Base-by-base conservation (phyloP, 371 early-diverging fungal genomes). In the Rhizopus arrhizus region DNA sequence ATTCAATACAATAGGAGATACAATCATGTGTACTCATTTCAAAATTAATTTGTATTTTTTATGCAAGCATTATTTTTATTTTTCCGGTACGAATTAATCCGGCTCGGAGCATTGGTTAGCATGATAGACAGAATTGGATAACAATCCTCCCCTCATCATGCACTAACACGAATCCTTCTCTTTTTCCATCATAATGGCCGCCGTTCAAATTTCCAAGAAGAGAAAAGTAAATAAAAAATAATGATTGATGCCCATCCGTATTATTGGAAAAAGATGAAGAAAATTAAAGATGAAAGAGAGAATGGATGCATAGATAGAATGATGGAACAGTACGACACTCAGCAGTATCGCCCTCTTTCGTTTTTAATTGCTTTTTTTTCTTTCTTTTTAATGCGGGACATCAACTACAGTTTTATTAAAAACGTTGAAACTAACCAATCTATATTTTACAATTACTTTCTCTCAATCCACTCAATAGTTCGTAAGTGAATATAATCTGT, bases 171-270 rank as follows among this genome's bases (percentile, higher is more conserved):
- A 38, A 53, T 48, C 58, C 52, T 41, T 54, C 54, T 61, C 66
- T 66, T 66, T 61, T 61, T 13, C 40, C 56, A 53, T 57, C 41
- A 66, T 57, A 57, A 66, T 66, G 66, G 75, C 74, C 65, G 74
- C 72, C 65, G 22, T 22, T 22, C 80, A 82, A 69, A 82, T 84
- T 72, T 78, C 79, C 81, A 87, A 87, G 85, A 87, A 87, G 85
- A 85, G 87, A 78, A 87, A 87, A 84, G 87, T 85, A 74, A 55
- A 64, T 32, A 31, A n/a, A n/a, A 16, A 38, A 59, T 52, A 12
- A 22, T 34, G 42, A 34, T 11, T 35, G 60, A 57, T 53, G 57
- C 40, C 13, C 60, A 64, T 68, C 22, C 22, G 22, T 22, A 22
- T 22, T 22, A 22, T 22, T 22, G 22, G 22, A 22, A 22, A 22